Conservation (phyloP, 805 yeast species). For the Debaryomyces hansenii region DNA sequence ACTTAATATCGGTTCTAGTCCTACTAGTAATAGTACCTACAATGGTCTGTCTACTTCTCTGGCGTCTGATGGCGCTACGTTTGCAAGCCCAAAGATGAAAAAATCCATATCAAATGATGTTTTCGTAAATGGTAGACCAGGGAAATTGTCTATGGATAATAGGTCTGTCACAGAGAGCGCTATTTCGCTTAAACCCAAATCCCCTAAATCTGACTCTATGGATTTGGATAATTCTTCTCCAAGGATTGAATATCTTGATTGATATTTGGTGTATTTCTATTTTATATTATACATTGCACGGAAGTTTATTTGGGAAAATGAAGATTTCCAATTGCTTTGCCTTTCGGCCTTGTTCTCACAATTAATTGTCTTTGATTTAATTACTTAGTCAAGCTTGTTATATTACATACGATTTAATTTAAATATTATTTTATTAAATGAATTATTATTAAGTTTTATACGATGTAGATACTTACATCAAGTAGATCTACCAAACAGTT, state of each 20-base stretch:
- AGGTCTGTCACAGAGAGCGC: constrained; percentile 38
- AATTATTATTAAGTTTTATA: not conserved
- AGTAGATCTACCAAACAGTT: constrained; percentile 45
- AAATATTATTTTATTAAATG: not conserved
- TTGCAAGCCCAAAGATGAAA: constrained; percentile 20
- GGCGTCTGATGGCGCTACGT: constrained; percentile 10
- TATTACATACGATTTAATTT: not conserved
- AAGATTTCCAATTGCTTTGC: too few relatives aligned
- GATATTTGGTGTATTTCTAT: constrained; percentile 1
- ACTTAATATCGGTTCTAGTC: constrained; percentile 15
- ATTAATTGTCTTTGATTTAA: too few relatives aligned
- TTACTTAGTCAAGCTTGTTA: not conserved
- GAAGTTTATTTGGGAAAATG: not conserved
- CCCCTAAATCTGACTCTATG: constrained; percentile 11
- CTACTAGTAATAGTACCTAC: constrained; percentile 7
- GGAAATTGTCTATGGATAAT: constrained; percentile 26
- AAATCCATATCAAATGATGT: constrained; percentile 33
- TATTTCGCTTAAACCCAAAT: constrained; percentile 12
- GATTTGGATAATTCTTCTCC: constrained; percentile 15
- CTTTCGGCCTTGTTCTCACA: too few relatives aligned
- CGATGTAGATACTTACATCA: not conserved
- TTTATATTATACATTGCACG: not conserved
- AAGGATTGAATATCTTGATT: constrained; percentile 16
- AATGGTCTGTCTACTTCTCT: constrained; percentile 15
- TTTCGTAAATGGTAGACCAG: constrained; percentile 23